A percentile compares a stretch with the other conserved stretches of the same genome.
Evolutionary conservation across 2,329 filamentous ascomycete genomes (phyloP).

Genomic region (Paramyrothecium roridum): DNA sequence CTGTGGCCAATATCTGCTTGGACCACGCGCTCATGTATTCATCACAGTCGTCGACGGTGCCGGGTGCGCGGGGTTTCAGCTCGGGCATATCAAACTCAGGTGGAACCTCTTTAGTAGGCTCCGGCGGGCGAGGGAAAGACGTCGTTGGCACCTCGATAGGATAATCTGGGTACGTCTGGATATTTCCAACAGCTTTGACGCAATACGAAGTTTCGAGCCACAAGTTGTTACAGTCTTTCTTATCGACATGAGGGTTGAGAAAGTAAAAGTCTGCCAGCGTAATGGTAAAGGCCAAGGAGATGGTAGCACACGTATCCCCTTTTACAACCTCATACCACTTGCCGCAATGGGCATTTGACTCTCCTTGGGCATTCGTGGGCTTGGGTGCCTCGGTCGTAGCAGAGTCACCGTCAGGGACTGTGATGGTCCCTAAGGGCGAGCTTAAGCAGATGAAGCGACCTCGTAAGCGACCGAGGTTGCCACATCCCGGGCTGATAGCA

Average conservation of each 20-base stretch:
- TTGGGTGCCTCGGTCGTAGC: not conserved
- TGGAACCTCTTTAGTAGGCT: no score
- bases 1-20: not conserved
- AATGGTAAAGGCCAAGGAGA: conserved; percentile 2
- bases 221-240: conserved; percentile 5
- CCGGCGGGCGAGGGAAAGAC: not conserved
- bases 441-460: not conserved
- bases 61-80: not conserved
- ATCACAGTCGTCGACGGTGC: not conserved
- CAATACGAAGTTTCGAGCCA: conserved; percentile 4
- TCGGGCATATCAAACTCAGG: not conserved
- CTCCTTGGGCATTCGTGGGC: not conserved
- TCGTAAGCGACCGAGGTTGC: not conserved
- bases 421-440: not conserved
- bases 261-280: conserved; percentile 7
- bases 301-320: conserved; percentile 1
- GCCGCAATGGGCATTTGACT: not conserved
- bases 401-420: not conserved
- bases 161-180: conserved; percentile 6
- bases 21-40: not conserved
- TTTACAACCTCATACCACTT: not conserved
- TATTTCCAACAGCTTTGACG: conserved; percentile 7
- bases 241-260: conserved; percentile 6
- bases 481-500: not conserved
- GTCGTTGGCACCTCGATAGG: not conserved